phyloP scores from a whole-genome alignment of 1,284 basidiomycete species.

The Leccinum insolens region DNA sequence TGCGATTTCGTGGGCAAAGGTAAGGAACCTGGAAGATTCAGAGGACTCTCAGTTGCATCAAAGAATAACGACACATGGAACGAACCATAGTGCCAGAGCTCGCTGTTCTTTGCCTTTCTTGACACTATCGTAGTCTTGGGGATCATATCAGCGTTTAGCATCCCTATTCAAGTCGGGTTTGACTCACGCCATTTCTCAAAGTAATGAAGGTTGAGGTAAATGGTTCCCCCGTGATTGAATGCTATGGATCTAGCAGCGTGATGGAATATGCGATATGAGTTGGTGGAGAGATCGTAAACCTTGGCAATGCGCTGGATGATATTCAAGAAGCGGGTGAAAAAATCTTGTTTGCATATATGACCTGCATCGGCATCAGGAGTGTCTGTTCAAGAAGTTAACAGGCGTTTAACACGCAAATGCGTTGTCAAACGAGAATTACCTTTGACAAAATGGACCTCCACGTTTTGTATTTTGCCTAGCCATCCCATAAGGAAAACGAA shows the following conservation, averaged over 20 bases:
- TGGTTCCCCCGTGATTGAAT: conserved; percentile 87
- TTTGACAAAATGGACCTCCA: background rate
- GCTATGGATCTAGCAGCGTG: conserved; percentile 86
- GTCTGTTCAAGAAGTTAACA: conserved; percentile 30
- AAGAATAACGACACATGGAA: background rate
- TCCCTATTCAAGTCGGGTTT: background rate
- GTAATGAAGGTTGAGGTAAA: conserved; percentile 90
- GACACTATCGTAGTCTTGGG: conserved; percentile 72
- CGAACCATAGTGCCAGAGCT: conserved; percentile 80
- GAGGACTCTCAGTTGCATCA: background rate
- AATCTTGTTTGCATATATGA: conserved; percentile 44
- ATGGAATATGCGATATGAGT: conserved; percentile 84
- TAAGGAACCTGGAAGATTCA: background rate
- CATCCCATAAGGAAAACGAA: background rate
- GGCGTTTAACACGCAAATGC: background rate
- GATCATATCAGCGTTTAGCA: conserved; percentile 16
- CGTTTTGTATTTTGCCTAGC: background rate
- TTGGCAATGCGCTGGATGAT: conserved; percentile 55
- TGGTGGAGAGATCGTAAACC: conserved; percentile 64
- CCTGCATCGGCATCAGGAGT: conserved; percentile 20
- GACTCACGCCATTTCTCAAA: conserved; percentile 75
- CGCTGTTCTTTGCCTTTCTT: conserved; percentile 53
- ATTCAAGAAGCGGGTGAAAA: conserved; percentile 63
- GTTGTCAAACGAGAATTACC: background rate
- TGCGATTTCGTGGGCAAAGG: background rate